Conservation (phyloP, 2,329 filamentous ascomycete species). For the Colletotrichum limetticola region DNA sequence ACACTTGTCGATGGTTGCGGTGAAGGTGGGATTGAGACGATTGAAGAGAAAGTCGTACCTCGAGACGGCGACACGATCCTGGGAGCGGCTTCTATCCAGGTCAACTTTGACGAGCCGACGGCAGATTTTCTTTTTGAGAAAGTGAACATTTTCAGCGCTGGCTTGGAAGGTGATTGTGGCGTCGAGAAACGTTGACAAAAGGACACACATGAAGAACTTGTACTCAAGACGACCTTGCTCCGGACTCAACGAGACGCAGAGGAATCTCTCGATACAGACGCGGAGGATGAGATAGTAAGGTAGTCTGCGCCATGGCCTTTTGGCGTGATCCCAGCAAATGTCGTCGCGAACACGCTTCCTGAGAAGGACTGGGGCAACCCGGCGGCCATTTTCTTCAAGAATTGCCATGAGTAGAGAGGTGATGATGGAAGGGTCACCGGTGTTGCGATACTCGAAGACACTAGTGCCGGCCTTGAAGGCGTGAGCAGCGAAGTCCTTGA, state of each 20-base stretch:
- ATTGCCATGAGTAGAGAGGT: slow-evolving; percentile 69
- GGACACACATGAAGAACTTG: slow-evolving; percentile 65
- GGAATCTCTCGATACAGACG: slow-evolving; percentile 64
- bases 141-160: slow-evolving; percentile 47
- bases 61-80: slow-evolving; percentile 1
- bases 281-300: slow-evolving; percentile 72
- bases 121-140: slow-evolving; percentile 63
- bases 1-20: slow-evolving; percentile 42
- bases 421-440: slow-evolving; percentile 65
- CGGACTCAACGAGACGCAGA: slow-evolving; percentile 53
- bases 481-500: slow-evolving; percentile 63
- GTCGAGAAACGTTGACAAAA: slow-evolving; percentile 58
- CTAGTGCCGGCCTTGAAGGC: slow-evolving; percentile 61
- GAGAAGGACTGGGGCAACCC: slow-evolving; percentile 49
- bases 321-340: slow-evolving; percentile 59
- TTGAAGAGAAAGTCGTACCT: slow-evolving; percentile 44
- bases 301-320: slow-evolving; percentile 70
- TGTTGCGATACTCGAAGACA: slow-evolving; percentile 67
- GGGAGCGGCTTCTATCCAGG: slow-evolving; percentile 43
- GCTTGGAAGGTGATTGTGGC: slow-evolving; percentile 45
- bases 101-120: slow-evolving; percentile 69
- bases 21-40: slow-evolving; percentile 41
- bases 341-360: slow-evolving; percentile 72
- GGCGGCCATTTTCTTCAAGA: slow-evolving; percentile 63
- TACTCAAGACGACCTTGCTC: slow-evolving; percentile 60